Percentiles rank a stretch among this genome's conserved stretches.
These are phyloP conservation scores for Paracoccidioides lutzii DNA, from an alignment of 2,329 filamentous ascomycete species.

Conservation along the genomic window DNA sequence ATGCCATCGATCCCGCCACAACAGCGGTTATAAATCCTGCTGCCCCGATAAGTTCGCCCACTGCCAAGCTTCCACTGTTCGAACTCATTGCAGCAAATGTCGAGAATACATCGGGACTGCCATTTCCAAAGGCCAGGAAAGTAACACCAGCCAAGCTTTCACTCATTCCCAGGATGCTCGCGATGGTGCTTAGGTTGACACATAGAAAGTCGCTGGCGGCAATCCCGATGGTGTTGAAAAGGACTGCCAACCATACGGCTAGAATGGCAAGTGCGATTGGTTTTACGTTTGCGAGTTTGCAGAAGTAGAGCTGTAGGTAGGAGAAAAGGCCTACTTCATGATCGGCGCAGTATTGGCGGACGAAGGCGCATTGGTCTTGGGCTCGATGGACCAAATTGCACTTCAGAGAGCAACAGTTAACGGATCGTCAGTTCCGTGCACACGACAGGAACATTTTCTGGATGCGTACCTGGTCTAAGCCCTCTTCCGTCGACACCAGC, in stretches of 20 bases:
- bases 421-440: not conserved
- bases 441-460: not conserved
- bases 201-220: constrained; percentile 98
- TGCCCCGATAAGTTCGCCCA: constrained; percentile 88
- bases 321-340: constrained; percentile 82
- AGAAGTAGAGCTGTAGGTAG: constrained; percentile 88
- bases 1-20: constrained; percentile 90
- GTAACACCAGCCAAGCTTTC: constrained; percentile 95
- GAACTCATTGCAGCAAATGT: constrained; percentile 97
- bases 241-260: constrained; percentile 67
- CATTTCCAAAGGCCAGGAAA: constrained; percentile 92
- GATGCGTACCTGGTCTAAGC: constrained; percentile 7
- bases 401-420: constrained; percentile 24
- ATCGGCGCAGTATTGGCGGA: constrained; percentile 67
- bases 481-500: not conserved
- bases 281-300: constrained; percentile 53
- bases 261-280: constrained; percentile 69
- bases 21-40: constrained; percentile 94
- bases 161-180: constrained; percentile 77
- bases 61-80: constrained; percentile 89
- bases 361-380: constrained; percentile 73
- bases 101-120: constrained; percentile 94
- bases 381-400: constrained; percentile 70
- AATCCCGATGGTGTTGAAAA: constrained; percentile 95
- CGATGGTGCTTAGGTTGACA: constrained; percentile 88